phyloP scores from a whole-genome alignment of 306 rosid genomes.

The Malus orientalis region DNA sequence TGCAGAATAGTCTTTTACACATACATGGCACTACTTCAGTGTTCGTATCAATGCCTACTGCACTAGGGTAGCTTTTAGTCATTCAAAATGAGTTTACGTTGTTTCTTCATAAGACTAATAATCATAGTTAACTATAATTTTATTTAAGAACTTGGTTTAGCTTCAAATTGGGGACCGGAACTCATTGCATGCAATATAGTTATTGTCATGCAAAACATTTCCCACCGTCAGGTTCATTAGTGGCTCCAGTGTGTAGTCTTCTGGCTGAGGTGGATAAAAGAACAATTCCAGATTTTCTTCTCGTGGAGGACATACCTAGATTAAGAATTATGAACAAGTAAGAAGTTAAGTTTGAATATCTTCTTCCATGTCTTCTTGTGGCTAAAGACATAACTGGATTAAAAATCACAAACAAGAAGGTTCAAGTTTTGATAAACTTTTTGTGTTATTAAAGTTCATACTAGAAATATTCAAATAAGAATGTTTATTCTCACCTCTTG shows the following conservation, averaged over 20 bases:
- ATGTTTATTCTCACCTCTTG: neutral
- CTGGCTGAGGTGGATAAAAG: neutral
- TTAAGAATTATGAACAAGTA: conserved; percentile 15
- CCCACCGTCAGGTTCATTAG: neutral
- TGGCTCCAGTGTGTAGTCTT: neutral
- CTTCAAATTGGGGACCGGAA: neutral
- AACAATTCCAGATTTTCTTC: neutral
- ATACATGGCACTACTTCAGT: no score
- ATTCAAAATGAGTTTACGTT: neutral
- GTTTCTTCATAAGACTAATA: neutral
- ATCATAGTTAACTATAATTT: conserved; percentile 1
- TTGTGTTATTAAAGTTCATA: neutral
- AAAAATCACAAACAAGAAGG: neutral
- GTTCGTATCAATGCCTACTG: no score
- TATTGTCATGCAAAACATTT: neutral
- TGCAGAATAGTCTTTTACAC: neutral
- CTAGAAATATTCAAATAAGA: neutral
- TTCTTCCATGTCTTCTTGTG: neutral
- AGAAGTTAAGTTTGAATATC: neutral
- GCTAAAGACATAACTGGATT: neutral
- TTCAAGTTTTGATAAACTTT: neutral
- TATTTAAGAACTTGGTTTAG: conserved; percentile 11
- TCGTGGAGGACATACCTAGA: conserved; percentile 8
- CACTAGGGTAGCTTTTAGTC: no score
- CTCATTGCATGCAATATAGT: neutral